Evolutionary conservation across 352 stramenopile genomes (phyloP).

Genomic region (Globisporangium megalacanthum): DNA sequence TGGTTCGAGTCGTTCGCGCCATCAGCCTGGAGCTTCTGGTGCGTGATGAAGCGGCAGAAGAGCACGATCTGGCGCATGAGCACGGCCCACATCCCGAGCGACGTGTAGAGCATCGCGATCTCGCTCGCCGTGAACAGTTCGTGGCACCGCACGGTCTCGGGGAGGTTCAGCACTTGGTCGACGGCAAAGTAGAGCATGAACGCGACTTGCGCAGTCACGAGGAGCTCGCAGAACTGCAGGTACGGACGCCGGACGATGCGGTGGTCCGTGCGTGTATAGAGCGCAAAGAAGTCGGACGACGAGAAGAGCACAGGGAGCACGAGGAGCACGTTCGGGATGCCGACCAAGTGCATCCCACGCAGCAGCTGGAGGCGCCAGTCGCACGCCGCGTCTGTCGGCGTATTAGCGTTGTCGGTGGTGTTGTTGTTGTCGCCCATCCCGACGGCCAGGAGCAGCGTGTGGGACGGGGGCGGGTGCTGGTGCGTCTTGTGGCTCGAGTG

Average conservation of each 20-base stretch:
- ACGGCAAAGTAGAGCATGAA: slow-evolving; percentile 58
- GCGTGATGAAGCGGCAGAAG: slow-evolving; percentile 68
- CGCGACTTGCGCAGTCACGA: slow-evolving; percentile 43
- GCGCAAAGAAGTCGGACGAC: slow-evolving; percentile 28
- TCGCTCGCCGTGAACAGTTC: slow-evolving; percentile 22
- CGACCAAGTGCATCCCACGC: slow-evolving; percentile 42
- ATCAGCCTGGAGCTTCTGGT: slow-evolving; percentile 71
- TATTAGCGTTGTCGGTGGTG: too few relatives aligned
- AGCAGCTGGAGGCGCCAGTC: slow-evolving; percentile 34
- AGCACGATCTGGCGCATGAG: slow-evolving; percentile 59
- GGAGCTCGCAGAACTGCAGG: slow-evolving; percentile 60
- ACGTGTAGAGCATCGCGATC: slow-evolving; percentile 52
- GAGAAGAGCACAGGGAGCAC: slow-evolving; percentile 56
- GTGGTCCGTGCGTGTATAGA: slow-evolving; percentile 48
- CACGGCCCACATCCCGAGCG: slow-evolving; percentile 46
- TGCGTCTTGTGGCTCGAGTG: slow-evolving; percentile 14
- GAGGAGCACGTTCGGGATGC: slow-evolving; percentile 49
- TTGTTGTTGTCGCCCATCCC: not conserved
- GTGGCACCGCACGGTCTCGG: slow-evolving; percentile 44
- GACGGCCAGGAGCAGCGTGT: slow-evolving; percentile 1
- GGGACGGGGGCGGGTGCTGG: not conserved
- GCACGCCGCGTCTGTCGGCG: slow-evolving; percentile 10
- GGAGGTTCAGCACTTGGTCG: slow-evolving; percentile 36
- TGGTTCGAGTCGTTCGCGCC: slow-evolving; percentile 58
- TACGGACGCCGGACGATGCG: slow-evolving; percentile 63